Percentiles rank a stretch among this genome's conserved stretches.
Evolutionary conservation across 495 filamentous ascomycete genomes (phyloP).

Genomic region (Apiosordaria backusii): DNA sequence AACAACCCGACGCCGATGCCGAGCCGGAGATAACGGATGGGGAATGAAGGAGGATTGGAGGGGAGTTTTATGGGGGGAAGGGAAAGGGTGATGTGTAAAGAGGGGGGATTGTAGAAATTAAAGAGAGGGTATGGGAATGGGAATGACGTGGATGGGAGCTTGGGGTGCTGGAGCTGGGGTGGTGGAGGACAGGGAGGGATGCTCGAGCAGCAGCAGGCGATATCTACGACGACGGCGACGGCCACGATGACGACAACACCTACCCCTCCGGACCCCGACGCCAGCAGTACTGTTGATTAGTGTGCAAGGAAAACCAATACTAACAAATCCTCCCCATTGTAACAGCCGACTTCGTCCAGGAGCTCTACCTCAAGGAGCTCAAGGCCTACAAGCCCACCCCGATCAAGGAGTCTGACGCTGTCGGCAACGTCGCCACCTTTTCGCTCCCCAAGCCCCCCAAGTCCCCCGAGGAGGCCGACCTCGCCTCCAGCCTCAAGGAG

Average conservation of each 20-base stretch:
- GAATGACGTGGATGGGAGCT: background rate
- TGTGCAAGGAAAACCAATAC: background rate
- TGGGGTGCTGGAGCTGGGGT: conserved; percentile 3
- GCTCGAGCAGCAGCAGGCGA: background rate
- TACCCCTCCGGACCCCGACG: too few relatives aligned
- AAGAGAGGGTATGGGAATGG: background rate
- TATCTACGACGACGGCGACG: background rate
- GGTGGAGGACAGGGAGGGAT: background rate
- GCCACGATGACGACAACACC: too few relatives aligned
- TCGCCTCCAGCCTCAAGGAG: conserved; percentile 81
- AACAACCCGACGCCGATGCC: background rate
- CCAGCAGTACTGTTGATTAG: too few relatives aligned
- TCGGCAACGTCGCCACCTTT: conserved; percentile 91
- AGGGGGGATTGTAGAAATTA: background rate
- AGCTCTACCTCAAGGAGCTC: conserved; percentile 93
- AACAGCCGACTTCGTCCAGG: conserved; percentile 92
- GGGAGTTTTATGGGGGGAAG: background rate
- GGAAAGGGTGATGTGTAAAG: background rate
- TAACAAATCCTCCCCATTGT: background rate
- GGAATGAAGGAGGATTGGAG: background rate
- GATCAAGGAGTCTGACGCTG: conserved; percentile 79
- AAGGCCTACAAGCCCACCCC: conserved; percentile 84
- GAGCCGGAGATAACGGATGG: background rate
- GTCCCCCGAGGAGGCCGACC: conserved; percentile 87
- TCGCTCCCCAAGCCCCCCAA: conserved; percentile 67